Base-by-base conservation (phyloP, 495 filamentous ascomycete genomes). In the Penicillium psychrofluorescens region DNA sequence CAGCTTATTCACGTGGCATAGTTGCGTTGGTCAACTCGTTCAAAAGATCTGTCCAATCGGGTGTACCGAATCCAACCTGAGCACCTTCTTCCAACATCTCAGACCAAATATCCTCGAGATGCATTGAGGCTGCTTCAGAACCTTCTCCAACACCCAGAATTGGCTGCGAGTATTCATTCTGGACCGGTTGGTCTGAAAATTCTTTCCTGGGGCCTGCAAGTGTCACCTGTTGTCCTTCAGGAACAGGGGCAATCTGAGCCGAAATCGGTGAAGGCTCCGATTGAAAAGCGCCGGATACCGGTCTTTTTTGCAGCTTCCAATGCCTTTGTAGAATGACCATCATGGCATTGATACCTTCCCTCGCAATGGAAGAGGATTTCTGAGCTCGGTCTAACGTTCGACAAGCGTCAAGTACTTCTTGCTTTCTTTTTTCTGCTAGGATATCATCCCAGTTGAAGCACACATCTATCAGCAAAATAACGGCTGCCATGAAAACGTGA, bases 401-500 rank as follows among this genome's bases (percentile, higher is more conserved):
- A 43, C 70, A 66, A 0, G 70, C 74, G 8, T 62, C 61, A 3
- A 62, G 43, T 5, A 77, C 59, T 36, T 75, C 72, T 29, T 61
- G 53, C 38, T 62, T 63, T 6, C 63, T 53, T n/a, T 53, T 63
- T 11, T 70, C 63, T 0, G 56, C 65, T 1, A 68, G 48, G 10
- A 67, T 62, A 42, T 71, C 67, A 42, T 68, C 65, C 51, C 62
- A 64, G 38, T 70, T 72, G 46, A 69, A 64, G 41, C 70, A 75
- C 0, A 68, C 54, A 37, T 75, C 67, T 32, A 73, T 64, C 8
- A 77, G 38, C 4, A 75, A 39, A 7, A 67, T 68, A 5, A 70
- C 66, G n/a, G 59, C 61, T 11, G 74, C 68, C 58, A 74, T 65
- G 44, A 75, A 75, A 0, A 75, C 66, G 32, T 67, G 62, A 35